Evolutionary conservation across 2,329 filamentous ascomycete species (phyloP), one percentile per base, ranked within the genome.

Genomic region (Cadophora sp.): DNA sequence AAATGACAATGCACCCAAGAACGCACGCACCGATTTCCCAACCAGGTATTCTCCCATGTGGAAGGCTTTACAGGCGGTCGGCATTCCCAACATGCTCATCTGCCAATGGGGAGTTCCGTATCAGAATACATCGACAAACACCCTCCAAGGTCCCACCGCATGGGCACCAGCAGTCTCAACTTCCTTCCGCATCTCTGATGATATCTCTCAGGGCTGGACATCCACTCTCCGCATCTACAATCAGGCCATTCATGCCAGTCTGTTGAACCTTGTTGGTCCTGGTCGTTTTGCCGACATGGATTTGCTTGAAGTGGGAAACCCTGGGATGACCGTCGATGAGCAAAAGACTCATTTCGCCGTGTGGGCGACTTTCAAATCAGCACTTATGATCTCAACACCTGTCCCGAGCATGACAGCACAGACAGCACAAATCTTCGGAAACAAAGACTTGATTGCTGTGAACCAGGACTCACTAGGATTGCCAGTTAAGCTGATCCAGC

Each of bases 321-420:
- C 55, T 1, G 55, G 55, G 2, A 59, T 59, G 55, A 59, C 55
- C 24, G 55, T 59, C 7, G 33, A 41, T 18, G 55, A 59, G 22
- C 55, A 59, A 22, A 59, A 59, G 39, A 59, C 55, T 59, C 55
- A 59, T 43, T 59, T 59, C 8, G 55, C 55, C 14, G 55, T 43
- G 16, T 59, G 55, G 55, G 33, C 55, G 16, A 43, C 55, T 14
- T 59, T 59, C 33, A 59, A 59, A 43, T 59, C 55, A 16, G 55
- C 33, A n/a, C 22, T 59, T 4, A 59, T 59, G 55, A 59, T 59
- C 39, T 59, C 55, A 24, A 59, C 55, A 4, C 11, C 33, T 11
- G 55, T 59, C 1, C 33, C 55, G 20, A 2, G 20, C 4, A 59
- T 59, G 55, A 16, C 55, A 8, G 33, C 55, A 4, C 55, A 59